Evolutionary conservation across 805 yeast genomes (phyloP), one percentile per base, ranked within the genome.

Genomic region (Candida sakaeoensis): DNA sequence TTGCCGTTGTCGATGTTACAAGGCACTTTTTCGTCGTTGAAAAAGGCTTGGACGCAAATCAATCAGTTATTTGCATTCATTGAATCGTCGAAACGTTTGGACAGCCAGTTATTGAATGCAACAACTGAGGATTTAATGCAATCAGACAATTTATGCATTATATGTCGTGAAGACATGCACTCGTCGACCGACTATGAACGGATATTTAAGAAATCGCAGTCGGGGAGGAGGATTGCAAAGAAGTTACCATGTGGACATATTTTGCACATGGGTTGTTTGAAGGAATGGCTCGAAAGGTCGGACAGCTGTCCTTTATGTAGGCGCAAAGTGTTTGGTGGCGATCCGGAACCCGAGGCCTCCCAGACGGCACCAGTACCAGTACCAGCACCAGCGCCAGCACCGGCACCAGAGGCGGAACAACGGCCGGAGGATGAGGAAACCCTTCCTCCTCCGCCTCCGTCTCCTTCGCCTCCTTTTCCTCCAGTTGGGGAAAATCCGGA

Each of bases 231-330:
- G 32, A 68, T 63, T 36, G 96, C 98, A 4, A 88, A 87, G 58
- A 83, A 75, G 53, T 68, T 93, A 36, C 72, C 68, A 1, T 93
- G 99, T 68, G 85, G 87, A 18, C 99, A 93, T 60, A 82, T 87
- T 35, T 70, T 91, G 42, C 99, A 93, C 58, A 65, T 84, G 62
- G 90, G 93, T 4, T 93, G 99, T 59, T 71, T 93, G 46, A 85
- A 87, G 53, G 82, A 85, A 49, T 93, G 99, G 99, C 70, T 93
- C 50, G 95, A 86, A 54, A 75, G 95, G 48, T 87, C 96, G 0
- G 91, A 83, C 50, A 77, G 79, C n/a, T 93, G 99, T 65, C 99
- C 99, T 1, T 79, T 90, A 39, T 93, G 99, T 58, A 71, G 96
- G 45, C 70, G 82, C 22, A 76, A 79, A 8, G 95, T 88, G 5